Base-by-base conservation (phyloP, 345 rosid genomes). In the Acer campestre region DNA sequence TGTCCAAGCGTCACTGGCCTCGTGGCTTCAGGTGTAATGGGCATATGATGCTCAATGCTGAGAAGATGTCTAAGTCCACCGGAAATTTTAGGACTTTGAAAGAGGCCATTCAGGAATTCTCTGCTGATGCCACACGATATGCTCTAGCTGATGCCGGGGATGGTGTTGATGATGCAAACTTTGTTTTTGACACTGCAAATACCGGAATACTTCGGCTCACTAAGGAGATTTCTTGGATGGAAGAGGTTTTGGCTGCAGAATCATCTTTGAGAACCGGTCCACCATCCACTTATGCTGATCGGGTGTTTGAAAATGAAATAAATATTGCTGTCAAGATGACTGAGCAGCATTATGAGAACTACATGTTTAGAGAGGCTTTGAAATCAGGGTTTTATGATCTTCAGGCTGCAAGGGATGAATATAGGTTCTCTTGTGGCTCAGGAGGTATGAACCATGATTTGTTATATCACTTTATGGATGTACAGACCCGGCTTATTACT, bases 161-260 rank as follows among this genome's bases (percentile, higher is more conserved):
- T 74, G 99, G 98, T 5, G 93, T 92, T 62, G 99, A 95, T 77
- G 99, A 95, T 89, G 99, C 98, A n/a, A 95, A 96, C 71, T 96
- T 93, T 77, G 97, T 91, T 7, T 89, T 88, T 80, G 97, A 91
- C 81, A 94, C 97, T 68, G 95, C 98, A 48, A 96, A 92, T 83
- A 86, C 98, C 48, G 99, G 97, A 68, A 94, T 96, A 75, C 86
- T 92, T 65, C 86, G 95, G 59, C 94, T 96, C 61, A 91, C 97
- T 16, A 96, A 89, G 82, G 97, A 96, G 82, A 89, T 92, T 75
- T 68, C 97, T 12, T 96, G 97, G 97, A 96, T 94, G 92, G 94
- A 94, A 81, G 95, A 96, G 80, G 89, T 87, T 80, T 67, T 86
- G 62, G 88, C 88, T 68, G 93, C 86, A 1, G 94, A 89, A 81